phyloP scores from a whole-genome alignment of 768 basidiomycete genomes.

The Boletellus sp. region DNA sequence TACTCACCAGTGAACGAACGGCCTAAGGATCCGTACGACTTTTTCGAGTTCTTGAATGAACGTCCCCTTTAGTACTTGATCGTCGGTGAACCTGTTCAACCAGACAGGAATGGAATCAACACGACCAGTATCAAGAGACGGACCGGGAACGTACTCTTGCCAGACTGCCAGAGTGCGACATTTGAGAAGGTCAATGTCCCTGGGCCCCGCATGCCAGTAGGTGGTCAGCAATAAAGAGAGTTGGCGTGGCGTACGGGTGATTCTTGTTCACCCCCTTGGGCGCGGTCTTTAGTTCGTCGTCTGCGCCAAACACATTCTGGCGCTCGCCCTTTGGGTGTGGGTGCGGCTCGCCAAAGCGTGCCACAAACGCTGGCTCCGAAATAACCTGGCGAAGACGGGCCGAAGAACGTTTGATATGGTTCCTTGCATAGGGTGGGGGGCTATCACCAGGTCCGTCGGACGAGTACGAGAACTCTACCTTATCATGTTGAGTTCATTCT shows the following conservation, averaged over 20 bases:
- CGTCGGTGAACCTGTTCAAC: slow-evolving; percentile 61
- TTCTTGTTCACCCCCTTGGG: slow-evolving; percentile 87
- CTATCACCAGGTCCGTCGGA: not conserved
- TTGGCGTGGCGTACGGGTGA: slow-evolving; percentile 52
- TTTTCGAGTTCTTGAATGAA: slow-evolving; percentile 63
- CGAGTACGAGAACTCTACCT: slow-evolving; percentile 40
- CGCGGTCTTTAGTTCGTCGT: slow-evolving; percentile 86
- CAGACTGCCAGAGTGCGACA: slow-evolving; percentile 74
- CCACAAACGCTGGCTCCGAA: slow-evolving; percentile 65
- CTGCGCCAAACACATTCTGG: slow-evolving; percentile 79
- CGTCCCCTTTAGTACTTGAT: slow-evolving; percentile 58
- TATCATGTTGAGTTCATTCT: slow-evolving; percentile 74
- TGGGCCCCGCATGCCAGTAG: slow-evolving; percentile 22
- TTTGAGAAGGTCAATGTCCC: slow-evolving; percentile 90
- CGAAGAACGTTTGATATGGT: slow-evolving; percentile 61
- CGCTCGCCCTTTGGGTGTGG: slow-evolving; percentile 59
- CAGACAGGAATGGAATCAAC: slow-evolving; percentile 14
- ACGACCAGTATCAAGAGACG: not conserved
- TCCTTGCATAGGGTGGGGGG: slow-evolving; percentile 31
- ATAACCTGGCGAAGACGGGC: slow-evolving; percentile 64
- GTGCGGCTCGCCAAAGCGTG: slow-evolving; percentile 68
- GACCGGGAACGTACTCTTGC: slow-evolving; percentile 42
- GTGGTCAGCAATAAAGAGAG: not conserved
- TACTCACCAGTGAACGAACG: slow-evolving; percentile 76
- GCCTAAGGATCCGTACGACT: slow-evolving; percentile 54